Conservation (phyloP, 805 yeast genomes). For the Naumovozyma baii region DNA sequence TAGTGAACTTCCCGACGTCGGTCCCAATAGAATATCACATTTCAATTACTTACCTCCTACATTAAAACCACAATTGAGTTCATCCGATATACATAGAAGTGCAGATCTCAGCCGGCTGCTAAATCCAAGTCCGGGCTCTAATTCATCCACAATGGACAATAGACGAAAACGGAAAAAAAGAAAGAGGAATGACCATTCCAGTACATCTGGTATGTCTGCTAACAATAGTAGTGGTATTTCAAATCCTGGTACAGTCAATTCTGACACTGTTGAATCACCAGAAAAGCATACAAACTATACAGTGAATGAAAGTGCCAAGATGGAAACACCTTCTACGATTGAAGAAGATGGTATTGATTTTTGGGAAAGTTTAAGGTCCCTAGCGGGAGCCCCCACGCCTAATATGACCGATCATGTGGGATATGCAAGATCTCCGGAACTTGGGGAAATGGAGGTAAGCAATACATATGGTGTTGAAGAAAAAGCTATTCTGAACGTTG, state of each 20-base stretch:
- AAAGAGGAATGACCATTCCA: constrained; percentile 5
- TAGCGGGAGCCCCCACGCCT: constrained; percentile 33
- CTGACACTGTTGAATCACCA: not conserved
- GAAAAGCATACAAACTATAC: not conserved
- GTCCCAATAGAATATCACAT: constrained; percentile 52
- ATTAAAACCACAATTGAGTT: constrained; percentile 59
- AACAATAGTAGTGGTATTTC: constrained; percentile 5
- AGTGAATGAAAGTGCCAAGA: not conserved
- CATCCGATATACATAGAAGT: constrained; percentile 42
- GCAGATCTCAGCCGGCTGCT: constrained; percentile 38
- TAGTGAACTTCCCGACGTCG: constrained; percentile 35
- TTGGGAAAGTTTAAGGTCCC: constrained; percentile 58
- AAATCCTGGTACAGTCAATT: constrained; percentile 2
- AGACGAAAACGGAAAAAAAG: constrained; percentile 7
- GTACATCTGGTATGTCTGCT: not conserved
- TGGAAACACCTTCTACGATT: not conserved
- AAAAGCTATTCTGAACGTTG: too few relatives aligned
- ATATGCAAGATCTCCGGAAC: not conserved
- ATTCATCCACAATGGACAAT: constrained; percentile 1
- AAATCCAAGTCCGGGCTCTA: constrained; percentile 25
- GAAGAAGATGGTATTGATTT: constrained; percentile 58
- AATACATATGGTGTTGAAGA: too few relatives aligned
- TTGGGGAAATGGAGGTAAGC: not conserved
- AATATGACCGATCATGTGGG: constrained; percentile 1
- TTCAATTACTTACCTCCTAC: constrained; percentile 69